phyloP scores from a whole-genome alignment of 2,329 filamentous ascomycete species.

The Trematosphaeria pertusa region DNA sequence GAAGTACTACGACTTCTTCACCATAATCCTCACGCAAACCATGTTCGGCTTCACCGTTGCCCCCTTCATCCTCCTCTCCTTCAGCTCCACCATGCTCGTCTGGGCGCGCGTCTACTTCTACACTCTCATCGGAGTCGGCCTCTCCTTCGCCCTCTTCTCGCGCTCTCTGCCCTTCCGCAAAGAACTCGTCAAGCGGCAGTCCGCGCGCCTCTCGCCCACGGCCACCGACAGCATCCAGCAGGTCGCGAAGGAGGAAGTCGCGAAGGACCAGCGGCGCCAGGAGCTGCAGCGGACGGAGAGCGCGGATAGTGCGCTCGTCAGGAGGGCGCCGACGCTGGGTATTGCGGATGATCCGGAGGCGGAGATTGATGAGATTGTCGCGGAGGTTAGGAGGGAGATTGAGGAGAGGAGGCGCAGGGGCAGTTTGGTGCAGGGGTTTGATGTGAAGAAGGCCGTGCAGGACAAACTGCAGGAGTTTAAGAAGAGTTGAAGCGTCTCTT shows the following conservation, averaged over 20 bases:
- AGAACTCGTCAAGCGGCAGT: constrained; percentile 47
- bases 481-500: constrained; percentile 12
- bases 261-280: constrained; percentile 25
- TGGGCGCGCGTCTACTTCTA: constrained; percentile 94
- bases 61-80: constrained; percentile 83
- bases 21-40: constrained; percentile 78
- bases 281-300: constrained; percentile 60
- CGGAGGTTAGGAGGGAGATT: constrained; percentile 76
- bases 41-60: constrained; percentile 81
- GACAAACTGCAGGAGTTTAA: constrained; percentile 45
- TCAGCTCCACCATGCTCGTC: constrained; percentile 72
- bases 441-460: constrained; percentile 45
- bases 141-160: constrained; percentile 76
- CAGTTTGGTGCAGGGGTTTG: constrained; percentile 42
- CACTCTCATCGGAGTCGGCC: constrained; percentile 70
- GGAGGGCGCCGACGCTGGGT: constrained; percentile 72
- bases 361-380: constrained; percentile 79
- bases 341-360: constrained; percentile 76
- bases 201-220: constrained; percentile 26
- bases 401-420: constrained; percentile 62
- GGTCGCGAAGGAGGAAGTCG: constrained; percentile 42
- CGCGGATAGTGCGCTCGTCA: constrained; percentile 59
- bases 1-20: constrained; percentile 83
- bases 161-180: constrained; percentile 72
- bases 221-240: constrained; percentile 39